Conservation (phyloP, 2,329 filamentous ascomycete species). For the Thermothelomyces thermophilus region DNA sequence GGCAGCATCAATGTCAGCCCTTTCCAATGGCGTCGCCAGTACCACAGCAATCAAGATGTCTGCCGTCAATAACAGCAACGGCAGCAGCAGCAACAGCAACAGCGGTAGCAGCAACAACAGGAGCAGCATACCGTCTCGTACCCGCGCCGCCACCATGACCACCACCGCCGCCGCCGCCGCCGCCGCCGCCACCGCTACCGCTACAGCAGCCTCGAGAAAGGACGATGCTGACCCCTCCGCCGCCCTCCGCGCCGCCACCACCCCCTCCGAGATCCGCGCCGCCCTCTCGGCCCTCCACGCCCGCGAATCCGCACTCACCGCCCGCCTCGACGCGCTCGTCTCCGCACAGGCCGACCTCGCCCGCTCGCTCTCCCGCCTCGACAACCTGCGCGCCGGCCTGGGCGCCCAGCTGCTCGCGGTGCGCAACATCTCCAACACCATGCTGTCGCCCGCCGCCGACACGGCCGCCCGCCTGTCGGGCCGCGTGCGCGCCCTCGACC, state of each 20-base stretch:
- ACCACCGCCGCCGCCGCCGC: constrained; percentile 1
- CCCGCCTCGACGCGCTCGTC: constrained; percentile 68
- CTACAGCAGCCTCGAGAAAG: constrained; percentile 11
- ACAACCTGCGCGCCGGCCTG: constrained; percentile 80
- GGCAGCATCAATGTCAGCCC: constrained; percentile 42
- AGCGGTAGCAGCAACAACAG: constrained; percentile 7
- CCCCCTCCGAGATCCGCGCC: constrained; percentile 70
- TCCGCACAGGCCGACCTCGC: constrained; percentile 80
- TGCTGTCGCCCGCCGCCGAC: constrained; percentile 78
- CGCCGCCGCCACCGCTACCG: constrained; percentile 6
- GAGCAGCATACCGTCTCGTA: constrained; percentile 7
- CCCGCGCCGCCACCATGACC: constrained; percentile 13
- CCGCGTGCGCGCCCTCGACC: constrained; percentile 79
- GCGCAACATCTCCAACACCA: constrained; percentile 77
- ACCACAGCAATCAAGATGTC: constrained; percentile 29
- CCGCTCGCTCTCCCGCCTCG: constrained; percentile 78
- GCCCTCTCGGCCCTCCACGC: constrained; percentile 68
- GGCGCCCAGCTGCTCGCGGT: constrained; percentile 81
- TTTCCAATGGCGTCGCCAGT: constrained; percentile 38
- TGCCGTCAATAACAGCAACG: constrained; percentile 13
- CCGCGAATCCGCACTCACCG: constrained; percentile 68
- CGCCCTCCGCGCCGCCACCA: constrained; percentile 62
- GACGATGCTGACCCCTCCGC: constrained; percentile 20
- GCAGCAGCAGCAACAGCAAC: constrained; percentile 8
- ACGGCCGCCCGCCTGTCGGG: constrained; percentile 81